Evolutionary conservation across 164 flowering plant genomes (phyloP), one percentile per base, ranked within the genome.

Genomic region (Euptelea pleiosperma): DNA sequence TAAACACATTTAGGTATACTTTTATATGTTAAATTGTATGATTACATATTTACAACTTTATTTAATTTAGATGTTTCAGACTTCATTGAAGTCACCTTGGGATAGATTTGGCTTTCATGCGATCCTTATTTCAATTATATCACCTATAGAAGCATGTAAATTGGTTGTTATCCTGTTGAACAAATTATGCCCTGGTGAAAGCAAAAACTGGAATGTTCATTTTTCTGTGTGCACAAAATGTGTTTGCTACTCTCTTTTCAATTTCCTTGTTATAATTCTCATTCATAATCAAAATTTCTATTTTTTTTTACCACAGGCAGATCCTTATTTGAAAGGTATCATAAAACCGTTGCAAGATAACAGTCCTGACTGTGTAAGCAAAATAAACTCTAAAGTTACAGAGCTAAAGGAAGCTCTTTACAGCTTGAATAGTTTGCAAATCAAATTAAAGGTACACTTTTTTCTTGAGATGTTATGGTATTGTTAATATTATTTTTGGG

Each of bases 241-340:
- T 28, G 18, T 58, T 24, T 44, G 45, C 33, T 36, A 34, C 35
- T 44, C 4, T 11, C 35, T 28, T 7, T 30, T 16, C 22, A 44
- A 3, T 58, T 7, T 34, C 9, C 34, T 58, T 1, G n/a, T 58
- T 58, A 39, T 42, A 19, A 44, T 47, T 50, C 24, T 60, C 48
- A 41, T 7, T 45, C 2, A 19, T 41, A 12, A 21, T 7, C 7
- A 15, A 44, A 52, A 25, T 40, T 46, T 15, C n/a, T n/a, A n/a
- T n/a, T n/a, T n/a, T n/a, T 55, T 33, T 8, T 49, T 50, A 40
- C 36, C 34, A 21, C 77, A 85, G 91, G 72, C 67, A 53, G 82
- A 82, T 53, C 91, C 91, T 62, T 82, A 75, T 75, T 72, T 80
- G 57, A 68, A 46, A 71, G 91, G 91, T 52, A 61, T 55, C 29